Evolutionary conservation across 306 rosid species (phyloP).

Genomic region (Purshia tridentata): DNA sequence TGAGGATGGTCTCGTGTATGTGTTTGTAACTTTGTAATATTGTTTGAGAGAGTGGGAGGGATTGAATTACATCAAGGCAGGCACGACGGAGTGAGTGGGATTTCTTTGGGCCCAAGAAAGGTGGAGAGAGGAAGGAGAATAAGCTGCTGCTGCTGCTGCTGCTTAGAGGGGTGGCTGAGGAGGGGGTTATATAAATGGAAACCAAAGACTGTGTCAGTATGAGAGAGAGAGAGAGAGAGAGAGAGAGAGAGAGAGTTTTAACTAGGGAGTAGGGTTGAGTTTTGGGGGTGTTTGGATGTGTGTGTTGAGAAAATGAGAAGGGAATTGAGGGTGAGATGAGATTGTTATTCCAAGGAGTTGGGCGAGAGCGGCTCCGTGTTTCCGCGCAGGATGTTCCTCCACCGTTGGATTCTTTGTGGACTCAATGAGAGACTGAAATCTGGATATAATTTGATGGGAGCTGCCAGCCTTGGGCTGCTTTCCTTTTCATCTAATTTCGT

Average conservation of each 20-base stretch:
- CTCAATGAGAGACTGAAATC: not conserved
- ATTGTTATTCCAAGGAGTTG: conserved; percentile 79
- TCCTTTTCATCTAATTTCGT: conserved; percentile 25
- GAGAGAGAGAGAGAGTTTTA: conserved; percentile 4
- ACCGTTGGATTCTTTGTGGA: conserved; percentile 69
- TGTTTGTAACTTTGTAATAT: too few relatives aligned
- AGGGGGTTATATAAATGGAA: conserved; percentile 15
- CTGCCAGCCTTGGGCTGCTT: conserved; percentile 8
- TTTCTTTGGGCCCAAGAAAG: conserved; percentile 35
- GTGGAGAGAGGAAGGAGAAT: not conserved
- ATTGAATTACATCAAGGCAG: conserved; percentile 30
- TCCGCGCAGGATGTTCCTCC: conserved; percentile 92
- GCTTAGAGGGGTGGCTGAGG: not conserved
- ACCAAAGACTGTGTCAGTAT: not conserved
- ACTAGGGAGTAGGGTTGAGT: conserved; percentile 9
- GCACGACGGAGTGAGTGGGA: not conserved
- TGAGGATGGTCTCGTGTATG: not conserved
- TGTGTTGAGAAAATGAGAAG: conserved; percentile 24
- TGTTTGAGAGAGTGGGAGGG: not conserved
- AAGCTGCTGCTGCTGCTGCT: too few relatives aligned
- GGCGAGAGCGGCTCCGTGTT: conserved; percentile 99
- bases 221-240: not conserved
- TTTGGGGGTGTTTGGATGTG: conserved; percentile 2
- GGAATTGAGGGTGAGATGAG: conserved; percentile 21
- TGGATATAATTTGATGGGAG: conserved; percentile 16